Evolutionary conservation across 345 rosid genomes (phyloP), one percentile per base, ranked within the genome.

Genomic region (Ricinus communis): DNA sequence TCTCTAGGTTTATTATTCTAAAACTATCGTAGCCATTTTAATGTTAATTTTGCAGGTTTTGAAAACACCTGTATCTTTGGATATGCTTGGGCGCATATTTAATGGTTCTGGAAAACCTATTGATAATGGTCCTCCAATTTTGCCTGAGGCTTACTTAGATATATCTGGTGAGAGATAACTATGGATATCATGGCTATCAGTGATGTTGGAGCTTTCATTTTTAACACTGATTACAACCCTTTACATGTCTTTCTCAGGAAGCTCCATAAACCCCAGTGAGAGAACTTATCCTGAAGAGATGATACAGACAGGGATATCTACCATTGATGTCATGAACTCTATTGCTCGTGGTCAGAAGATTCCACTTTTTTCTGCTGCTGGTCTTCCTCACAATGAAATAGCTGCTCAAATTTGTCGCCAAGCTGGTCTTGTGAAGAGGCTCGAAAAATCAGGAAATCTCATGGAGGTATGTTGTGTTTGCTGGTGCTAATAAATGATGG

Each of bases 381-480:
- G 99, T 89, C 97, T 95, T 51, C 99, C 97, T 45, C 97, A 92
- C 76, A 94, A 94, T 72, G 98, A 94, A 85, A 94, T 94, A 16
- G 97, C 97, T 76, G 98, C 97, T 82, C 97, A 95, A 78, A 95
- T 95, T 59, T 95, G 97, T 83, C 99, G 99, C 43, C 97, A 95
- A 76, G 99, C 97, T 69, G 99, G 99, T 82, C 79, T 95, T 70
- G 99, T 92, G 36, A 95, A 95, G 84, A 91, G 97, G 71, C 68
- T 91, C 85, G 97, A 95, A 84, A 95, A 90, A 80, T 55, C 95
- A 65, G 91, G 55, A 7, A 79, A 94, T 77, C 93, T 87, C 67
- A 84, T 89, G 76, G 88, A 84, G 91, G 97, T 94, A 81, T 65
- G 16, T 7, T 60, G 10, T 46, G 7, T n/a, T 9, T 25, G 14